Evolutionary conservation across 2,329 filamentous ascomycete species (phyloP), one percentile per base, ranked within the genome.

Genomic region (Chrysosporium keratinophilum): DNA sequence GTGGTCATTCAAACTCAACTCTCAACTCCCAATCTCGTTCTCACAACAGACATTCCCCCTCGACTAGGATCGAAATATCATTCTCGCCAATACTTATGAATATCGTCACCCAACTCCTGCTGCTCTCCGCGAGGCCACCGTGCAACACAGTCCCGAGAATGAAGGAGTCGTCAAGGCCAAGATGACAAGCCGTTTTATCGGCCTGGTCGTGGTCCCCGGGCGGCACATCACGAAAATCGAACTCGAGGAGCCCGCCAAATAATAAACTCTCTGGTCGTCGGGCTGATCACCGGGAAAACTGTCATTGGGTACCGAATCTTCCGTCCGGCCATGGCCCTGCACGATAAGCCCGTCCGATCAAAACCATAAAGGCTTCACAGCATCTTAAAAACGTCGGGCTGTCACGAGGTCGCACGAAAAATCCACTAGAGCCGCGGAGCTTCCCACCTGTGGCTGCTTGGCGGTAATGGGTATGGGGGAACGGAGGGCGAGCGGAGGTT

Each of bases 131-230:
- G 64, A 77, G 56, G 69, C 67, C 19, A 69, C 67, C 19, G 60
- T 40, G 58, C 63, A 56, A 61, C 58, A 41, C 57, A 62, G 56
- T 46, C 54, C 54, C 47, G 55, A 54, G 40, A 57, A 45, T 41
- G 11, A 37, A 15, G 54, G 61, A 23, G 20, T 39, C 39, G 37
- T 44, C 47, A 79, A 78, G 58, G 70, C 87, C 52, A 80, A 88
- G 61, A 87, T 95, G 83, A 85, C 81, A 23, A 89, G 86, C 60
- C 82, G 93, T 52, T 95, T 88, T 65, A 80, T 98, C 19, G 93
- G 93, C 0, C 72, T 97, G 23, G 83, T 98, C 2, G 90, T 96
- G 20, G 81, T 98, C 3, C 93, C 93, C 0, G 90, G 91, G 0
- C 76, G 85, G 60, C 82, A 95, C 66, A 87, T 98, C 60, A 82